phyloP scores from a whole-genome alignment of 441 rosid species.

The Jatropha podagrica region DNA sequence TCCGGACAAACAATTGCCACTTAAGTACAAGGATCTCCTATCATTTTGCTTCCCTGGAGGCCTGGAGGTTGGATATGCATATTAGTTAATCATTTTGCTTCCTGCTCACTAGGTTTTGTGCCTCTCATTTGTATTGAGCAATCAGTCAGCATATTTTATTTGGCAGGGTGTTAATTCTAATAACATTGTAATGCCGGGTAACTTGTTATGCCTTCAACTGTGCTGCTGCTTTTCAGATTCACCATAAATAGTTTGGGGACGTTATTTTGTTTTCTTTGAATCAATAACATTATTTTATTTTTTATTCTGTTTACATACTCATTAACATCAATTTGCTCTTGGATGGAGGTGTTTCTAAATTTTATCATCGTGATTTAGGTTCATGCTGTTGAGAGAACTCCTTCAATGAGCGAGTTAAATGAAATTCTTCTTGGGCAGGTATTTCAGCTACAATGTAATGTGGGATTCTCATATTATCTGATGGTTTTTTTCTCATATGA shows the following conservation, averaged over 20 bases:
- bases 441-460: conserved; percentile 24
- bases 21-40: conserved; percentile 83
- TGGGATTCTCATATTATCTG: conserved; percentile 12
- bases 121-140: not conserved
- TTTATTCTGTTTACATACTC: not conserved
- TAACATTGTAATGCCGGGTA: not conserved
- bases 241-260: not conserved
- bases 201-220: not conserved
- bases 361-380: conserved; percentile 50
- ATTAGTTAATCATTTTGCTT: conserved; percentile 3
- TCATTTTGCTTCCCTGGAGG: conserved; percentile 98
- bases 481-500: conserved; percentile 15
- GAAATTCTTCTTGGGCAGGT: conserved; percentile 97
- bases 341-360: conserved; percentile 15
- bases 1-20: conserved; percentile 77
- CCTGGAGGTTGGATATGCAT: conserved; percentile 58
- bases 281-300: not conserved
- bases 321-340: not conserved
- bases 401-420: conserved; percentile 96
- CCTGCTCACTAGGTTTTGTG: not conserved
- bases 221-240: not conserved
- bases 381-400: conserved; percentile 86
- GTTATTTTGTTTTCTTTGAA: conserved; percentile 1
- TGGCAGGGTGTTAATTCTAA: too few relatives aligned
- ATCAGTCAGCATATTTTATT: too few relatives aligned